A percentile compares a stretch with the other conserved stretches of the same genome.
These are phyloP conservation scores for Tetrahymena elliotti DNA, from an alignment of 73 alveolate species.

Conservation along the genomic window DNA sequence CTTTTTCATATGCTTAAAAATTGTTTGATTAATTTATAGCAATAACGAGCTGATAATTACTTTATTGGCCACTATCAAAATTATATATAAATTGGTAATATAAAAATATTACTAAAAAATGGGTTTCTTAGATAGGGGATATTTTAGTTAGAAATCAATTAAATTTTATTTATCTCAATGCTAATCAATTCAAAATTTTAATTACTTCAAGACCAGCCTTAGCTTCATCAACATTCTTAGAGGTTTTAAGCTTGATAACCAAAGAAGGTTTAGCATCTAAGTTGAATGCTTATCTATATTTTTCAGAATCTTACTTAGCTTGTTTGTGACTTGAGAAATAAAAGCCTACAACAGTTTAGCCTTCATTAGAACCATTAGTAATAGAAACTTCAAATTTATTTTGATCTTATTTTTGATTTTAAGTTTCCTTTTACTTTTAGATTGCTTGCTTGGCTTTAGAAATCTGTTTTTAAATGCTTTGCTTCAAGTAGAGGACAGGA, in stretches of 20 bases:
- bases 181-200: neutral
- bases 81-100: too few species aligned
- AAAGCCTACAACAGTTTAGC: neutral
- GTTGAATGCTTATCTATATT: neutral
- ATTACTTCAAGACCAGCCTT: neutral
- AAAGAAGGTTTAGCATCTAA: neutral
- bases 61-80: too few species aligned
- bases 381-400: neutral
- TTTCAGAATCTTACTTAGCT: neutral
- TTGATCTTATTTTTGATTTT: neutral
- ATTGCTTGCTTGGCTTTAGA: neutral
- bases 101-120: too few species aligned
- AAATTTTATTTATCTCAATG: too few species aligned
- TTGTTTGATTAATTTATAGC: too few species aligned
- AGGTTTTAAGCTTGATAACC: neutral
- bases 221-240: neutral
- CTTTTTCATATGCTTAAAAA: too few species aligned
- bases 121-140: neutral
- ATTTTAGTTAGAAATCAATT: too few species aligned
- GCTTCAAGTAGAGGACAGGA: neutral
- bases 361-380: neutral
- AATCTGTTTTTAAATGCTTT: neutral
- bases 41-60: too few species aligned
- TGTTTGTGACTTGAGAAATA: neutral
- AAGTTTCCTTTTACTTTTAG: neutral